Evolutionary conservation across 305 asterid genomes (phyloP), one percentile per base, ranked within the genome.

Genomic region (Solanum hybrid): DNA sequence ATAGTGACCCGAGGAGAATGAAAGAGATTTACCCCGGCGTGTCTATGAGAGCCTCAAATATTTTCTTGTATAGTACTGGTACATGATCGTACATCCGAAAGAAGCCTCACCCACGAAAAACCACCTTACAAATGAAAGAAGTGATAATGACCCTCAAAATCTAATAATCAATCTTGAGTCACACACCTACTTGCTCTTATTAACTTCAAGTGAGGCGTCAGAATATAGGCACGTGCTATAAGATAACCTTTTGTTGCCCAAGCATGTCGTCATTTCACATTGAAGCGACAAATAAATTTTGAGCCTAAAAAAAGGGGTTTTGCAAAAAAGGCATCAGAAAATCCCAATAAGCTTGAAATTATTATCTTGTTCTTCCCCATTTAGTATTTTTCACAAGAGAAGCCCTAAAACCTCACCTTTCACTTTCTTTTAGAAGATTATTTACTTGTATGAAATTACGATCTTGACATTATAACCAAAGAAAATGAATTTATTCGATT

Each of bases 401-500:
- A 60, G 71, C 26, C 71, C 1, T 60, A 60, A 19, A 7, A 19
- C 2, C 71, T 60, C 71, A 7, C 26, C 26, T 19, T 51, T 56
- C n/a, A 56, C n/a, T 56, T 56, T 56, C 4, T 51, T 51, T 51
- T 15, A 51, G 69, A 56, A 56, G 4, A 56, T 6, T 60, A 60
- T 60, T 56, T 60, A 6, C 26, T 17, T 60, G 71, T 60, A 60
- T 7, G 4, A 19, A 7, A 60, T 60, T 17, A 56, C 4, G 10
- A 56, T 56, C 69, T 17, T 17, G 69, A 17, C 10, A 6, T 17
- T 56, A 56, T 6, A 56, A 17, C 9, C 0, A 45, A 45, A 45
- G 0, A 2, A 45, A 56, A 56, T 0, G 10, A 56, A 6, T 10
- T 56, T 6, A 0, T 6, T 56, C n/a, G 4, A 2, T 6, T 2